These are phyloP conservation scores for Tilletia indica DNA, from an alignment of 1,284 basidiomycete species.

Conservation along the genomic window DNA sequence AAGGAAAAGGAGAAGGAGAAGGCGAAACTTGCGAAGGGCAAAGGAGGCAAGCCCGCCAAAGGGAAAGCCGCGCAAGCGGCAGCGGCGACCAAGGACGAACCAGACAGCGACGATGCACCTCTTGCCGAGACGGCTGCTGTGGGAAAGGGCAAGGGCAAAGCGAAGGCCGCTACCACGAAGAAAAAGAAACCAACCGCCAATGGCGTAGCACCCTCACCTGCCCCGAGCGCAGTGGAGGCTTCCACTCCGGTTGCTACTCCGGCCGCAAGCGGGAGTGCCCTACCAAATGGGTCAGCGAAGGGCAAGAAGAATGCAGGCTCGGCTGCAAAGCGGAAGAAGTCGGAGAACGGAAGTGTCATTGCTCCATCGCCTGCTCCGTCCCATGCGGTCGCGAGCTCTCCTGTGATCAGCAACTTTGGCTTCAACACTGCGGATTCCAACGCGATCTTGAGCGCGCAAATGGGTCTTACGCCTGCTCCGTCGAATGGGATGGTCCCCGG, in stretches of 20 bases:
- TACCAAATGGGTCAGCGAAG: slow-evolving; percentile 13
- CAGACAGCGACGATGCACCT: slow-evolving; percentile 1
- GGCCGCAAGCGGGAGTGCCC: neutral
- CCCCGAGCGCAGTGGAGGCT: neutral
- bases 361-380: slow-evolving; percentile 8
- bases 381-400: slow-evolving; percentile 10
- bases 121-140: slow-evolving; percentile 29
- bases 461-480: neutral
- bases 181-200: slow-evolving; percentile 6
- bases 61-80: slow-evolving; percentile 29
- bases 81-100: slow-evolving; percentile 16
- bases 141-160: slow-evolving; percentile 47
- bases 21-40: slow-evolving; percentile 31
- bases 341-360: slow-evolving; percentile 2
- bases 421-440: slow-evolving; percentile 12
- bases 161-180: slow-evolving; percentile 2
- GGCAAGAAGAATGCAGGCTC: slow-evolving; percentile 6
- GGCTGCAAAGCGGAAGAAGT: slow-evolving; percentile 8
- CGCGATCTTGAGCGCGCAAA: slow-evolving; percentile 3
- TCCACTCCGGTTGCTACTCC: slow-evolving; percentile 3
- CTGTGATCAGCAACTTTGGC: slow-evolving; percentile 13
- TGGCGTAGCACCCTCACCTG: neutral
- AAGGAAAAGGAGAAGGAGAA: slow-evolving; percentile 43
- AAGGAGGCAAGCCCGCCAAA: slow-evolving; percentile 32
- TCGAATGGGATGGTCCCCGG: neutral